These are phyloP conservation scores for Heimioporus retisporus DNA, from an alignment of 1,284 basidiomycete genomes.

Conservation along the genomic window DNA sequence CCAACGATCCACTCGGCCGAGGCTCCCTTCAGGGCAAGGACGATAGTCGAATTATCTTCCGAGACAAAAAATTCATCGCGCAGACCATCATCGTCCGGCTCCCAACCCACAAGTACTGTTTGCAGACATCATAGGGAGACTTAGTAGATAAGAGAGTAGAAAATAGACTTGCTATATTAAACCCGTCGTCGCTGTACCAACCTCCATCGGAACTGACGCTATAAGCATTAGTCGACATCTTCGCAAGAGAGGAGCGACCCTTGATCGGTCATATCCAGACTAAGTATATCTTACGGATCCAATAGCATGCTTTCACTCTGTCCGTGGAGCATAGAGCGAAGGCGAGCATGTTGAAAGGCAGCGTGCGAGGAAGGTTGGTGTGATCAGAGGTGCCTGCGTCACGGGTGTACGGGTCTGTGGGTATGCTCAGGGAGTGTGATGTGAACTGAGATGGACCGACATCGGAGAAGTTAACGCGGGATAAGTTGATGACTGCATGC, in stretches of 20 bases:
- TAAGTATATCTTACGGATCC: constrained; percentile 63
- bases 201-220: constrained; percentile 60
- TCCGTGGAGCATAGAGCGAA: constrained; percentile 51
- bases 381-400: constrained; percentile 52
- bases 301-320: constrained; percentile 56
- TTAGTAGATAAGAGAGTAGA: constrained; percentile 12
- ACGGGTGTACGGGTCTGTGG: constrained; percentile 46
- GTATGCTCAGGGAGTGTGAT: constrained; percentile 32
- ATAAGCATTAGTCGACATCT: constrained; percentile 93
- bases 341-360: constrained; percentile 60
- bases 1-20: constrained; percentile 83
- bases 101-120: constrained; percentile 90
- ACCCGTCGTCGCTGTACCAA: constrained; percentile 83
- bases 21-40: constrained; percentile 95
- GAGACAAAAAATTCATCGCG: constrained; percentile 91
- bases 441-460: constrained; percentile 43
- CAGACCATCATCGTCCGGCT: constrained; percentile 86
- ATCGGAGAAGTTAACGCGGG: constrained; percentile 67
- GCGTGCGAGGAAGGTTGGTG: constrained; percentile 55
- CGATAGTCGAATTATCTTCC: constrained; percentile 85
- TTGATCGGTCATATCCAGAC: constrained; percentile 78
- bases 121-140: constrained; percentile 12
- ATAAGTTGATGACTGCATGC: constrained; percentile 63
- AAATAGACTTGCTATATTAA: constrained; percentile 60
- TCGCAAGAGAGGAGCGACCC: constrained; percentile 84